Percentiles rank a stretch among this genome's conserved stretches.
Conservation (phyloP, 2,329 filamentous ascomycete species). For the Helicocarpus griseus region DNA sequence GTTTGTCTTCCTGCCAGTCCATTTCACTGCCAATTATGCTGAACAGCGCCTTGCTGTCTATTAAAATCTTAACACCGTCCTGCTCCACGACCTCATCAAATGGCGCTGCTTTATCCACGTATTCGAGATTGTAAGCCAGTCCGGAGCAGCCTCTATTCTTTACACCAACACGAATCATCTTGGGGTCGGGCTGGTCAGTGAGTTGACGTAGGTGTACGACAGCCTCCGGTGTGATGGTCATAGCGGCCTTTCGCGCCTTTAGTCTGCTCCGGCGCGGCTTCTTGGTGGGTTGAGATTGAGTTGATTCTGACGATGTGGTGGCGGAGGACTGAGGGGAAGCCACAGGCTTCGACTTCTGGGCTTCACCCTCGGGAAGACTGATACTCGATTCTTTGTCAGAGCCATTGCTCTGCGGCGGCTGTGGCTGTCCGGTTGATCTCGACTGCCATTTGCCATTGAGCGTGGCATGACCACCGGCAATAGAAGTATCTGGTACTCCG, state of each 20-base stretch:
- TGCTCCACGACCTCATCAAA: constrained; percentile 94
- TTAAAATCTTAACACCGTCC: constrained; percentile 88
- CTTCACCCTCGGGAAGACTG: constrained; percentile 52
- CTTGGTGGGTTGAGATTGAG: constrained; percentile 29
- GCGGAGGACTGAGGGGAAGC: constrained; percentile 10
- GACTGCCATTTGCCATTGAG: constrained; percentile 41
- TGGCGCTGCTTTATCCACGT: constrained; percentile 76
- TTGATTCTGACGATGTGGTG: constrained; percentile 21
- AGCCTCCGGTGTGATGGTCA: constrained; percentile 72
- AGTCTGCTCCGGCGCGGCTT: constrained; percentile 56
- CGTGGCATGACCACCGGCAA: constrained; percentile 43
- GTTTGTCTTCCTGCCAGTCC: constrained; percentile 96
- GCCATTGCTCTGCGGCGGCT: constrained; percentile 12
- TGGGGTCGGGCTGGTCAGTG: constrained; percentile 76
- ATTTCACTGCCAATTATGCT: constrained; percentile 98
- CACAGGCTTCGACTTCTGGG: constrained; percentile 54
- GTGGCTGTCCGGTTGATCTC: constrained; percentile 28
- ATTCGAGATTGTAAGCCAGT: constrained; percentile 86
- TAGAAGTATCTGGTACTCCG: constrained; percentile 52
- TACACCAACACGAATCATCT: constrained; percentile 88
- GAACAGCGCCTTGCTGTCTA: constrained; percentile 94
- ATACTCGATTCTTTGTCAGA: constrained; percentile 29
- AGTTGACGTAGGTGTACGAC: constrained; percentile 68
- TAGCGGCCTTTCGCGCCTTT: constrained; percentile 77
- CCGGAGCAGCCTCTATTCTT: constrained; percentile 92